Percentiles rank a stretch among this genome's conserved stretches.
Evolutionary conservation across 139 green algal species (phyloP).

Genomic region (Spirogloea muscicola): DNA sequence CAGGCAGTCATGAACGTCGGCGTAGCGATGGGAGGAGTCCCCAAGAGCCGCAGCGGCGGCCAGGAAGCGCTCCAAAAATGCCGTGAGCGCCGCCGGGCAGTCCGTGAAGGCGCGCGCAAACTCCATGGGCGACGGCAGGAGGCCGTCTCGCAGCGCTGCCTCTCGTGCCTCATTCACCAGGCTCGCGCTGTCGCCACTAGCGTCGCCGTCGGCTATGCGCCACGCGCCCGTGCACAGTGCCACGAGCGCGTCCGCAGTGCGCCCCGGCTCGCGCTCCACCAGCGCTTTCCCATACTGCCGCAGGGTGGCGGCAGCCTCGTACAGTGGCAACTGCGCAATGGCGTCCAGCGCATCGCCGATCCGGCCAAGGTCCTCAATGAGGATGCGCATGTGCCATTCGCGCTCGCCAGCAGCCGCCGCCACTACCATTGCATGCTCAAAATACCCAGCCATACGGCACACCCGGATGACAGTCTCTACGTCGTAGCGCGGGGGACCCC

Average conservation of each 20-base stretch:
- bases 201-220: not conserved
- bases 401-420: conserved; percentile 51
- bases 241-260: conserved; percentile 78
- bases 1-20: conserved; percentile 28
- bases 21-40: not conserved
- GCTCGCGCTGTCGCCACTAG: not conserved
- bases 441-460: conserved; percentile 77
- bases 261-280: conserved; percentile 56
- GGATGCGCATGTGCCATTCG: conserved; percentile 70
- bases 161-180: conserved; percentile 3
- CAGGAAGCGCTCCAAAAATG: conserved; percentile 30
- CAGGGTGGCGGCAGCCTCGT: conserved; percentile 54
- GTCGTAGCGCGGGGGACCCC: conserved; percentile 72
- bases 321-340: conserved; percentile 52
- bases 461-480: conserved; percentile 80
- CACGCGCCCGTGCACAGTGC: conserved; percentile 68
- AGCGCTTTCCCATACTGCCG: conserved; percentile 74
- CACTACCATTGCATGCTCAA: conserved; percentile 78
- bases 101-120: conserved; percentile 44
- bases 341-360: conserved; percentile 77
- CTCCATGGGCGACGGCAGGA: conserved; percentile 60
- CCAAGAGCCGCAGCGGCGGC: no score
- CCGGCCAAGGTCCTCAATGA: conserved; percentile 76
- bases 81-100: conserved; percentile 16
- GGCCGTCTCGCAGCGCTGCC: not conserved